Conservation (phyloP, 768 basidiomycete genomes). For the Ephemerocybe angulata region DNA sequence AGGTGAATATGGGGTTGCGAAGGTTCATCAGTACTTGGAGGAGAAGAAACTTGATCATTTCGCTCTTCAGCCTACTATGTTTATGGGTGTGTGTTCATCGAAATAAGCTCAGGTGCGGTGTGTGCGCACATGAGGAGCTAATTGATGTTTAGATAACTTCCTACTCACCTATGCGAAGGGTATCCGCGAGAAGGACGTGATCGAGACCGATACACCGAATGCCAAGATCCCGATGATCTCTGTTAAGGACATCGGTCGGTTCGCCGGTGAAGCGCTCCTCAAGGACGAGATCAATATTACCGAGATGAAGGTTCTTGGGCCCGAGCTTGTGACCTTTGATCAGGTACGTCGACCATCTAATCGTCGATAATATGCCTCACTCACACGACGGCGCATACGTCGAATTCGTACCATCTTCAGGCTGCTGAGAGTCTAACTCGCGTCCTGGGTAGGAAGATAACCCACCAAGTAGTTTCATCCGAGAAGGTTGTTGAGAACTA, state of each 20-base stretch:
- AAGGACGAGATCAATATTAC: slow-evolving; percentile 16
- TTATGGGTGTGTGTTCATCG: slow-evolving; percentile 19
- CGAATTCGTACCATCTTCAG: slow-evolving; percentile 5
- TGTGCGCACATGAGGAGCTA: slow-evolving; percentile 22
- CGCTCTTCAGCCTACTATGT: slow-evolving; percentile 24
- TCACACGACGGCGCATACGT: too few relatives aligned
- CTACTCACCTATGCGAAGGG: not conserved
- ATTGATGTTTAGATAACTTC: slow-evolving; percentile 10
- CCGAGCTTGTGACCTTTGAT: slow-evolving; percentile 24
- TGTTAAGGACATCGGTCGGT: slow-evolving; percentile 23
- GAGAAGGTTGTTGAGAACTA: slow-evolving; percentile 6
- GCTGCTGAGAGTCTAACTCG: slow-evolving; percentile 18
- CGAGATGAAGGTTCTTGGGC: slow-evolving; percentile 22
- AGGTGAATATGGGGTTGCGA: not conserved
- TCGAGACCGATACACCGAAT: slow-evolving; percentile 17
- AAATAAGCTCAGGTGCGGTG: too few relatives aligned
- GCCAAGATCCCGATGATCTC: slow-evolving; percentile 21
- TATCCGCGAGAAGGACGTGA: slow-evolving; percentile 9
- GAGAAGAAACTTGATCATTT: slow-evolving; percentile 18
- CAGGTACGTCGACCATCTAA: slow-evolving; percentile 18
- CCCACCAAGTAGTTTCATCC: slow-evolving; percentile 13
- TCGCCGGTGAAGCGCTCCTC: slow-evolving; percentile 20
- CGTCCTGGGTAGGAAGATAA: slow-evolving; percentile 20
- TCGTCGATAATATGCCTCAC: not conserved
- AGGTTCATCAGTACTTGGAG: slow-evolving; percentile 3